Conservation (phyloP, 441 rosid genomes). For the Gossypium aridum region DNA sequence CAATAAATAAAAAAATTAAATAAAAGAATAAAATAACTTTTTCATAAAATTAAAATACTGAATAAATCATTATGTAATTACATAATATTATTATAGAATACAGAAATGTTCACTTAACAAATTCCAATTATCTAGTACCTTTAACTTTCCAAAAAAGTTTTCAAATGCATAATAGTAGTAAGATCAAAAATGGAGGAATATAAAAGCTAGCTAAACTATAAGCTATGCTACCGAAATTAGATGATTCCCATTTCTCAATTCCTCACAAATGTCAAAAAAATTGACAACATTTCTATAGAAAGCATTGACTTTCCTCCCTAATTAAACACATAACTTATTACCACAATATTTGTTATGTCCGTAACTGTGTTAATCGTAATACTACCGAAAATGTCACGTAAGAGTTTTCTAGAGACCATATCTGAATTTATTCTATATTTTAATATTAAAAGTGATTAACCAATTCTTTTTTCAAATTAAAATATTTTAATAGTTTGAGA, state of each 20-base stretch:
- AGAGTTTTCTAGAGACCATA: neutral
- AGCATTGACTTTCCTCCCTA: neutral
- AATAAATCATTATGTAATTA: too few relatives aligned
- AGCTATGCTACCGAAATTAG: neutral
- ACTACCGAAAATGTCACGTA: neutral
- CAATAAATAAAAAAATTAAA: too few relatives aligned
- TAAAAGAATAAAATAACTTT: too few relatives aligned
- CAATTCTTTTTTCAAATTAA: too few relatives aligned
- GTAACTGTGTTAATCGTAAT: neutral
- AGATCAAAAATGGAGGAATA: constrained; percentile 1
- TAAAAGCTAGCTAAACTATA: neutral
- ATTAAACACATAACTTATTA: too few relatives aligned
- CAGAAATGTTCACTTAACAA: neutral
- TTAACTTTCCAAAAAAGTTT: neutral
- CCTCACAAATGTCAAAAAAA: neutral
- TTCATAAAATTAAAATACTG: too few relatives aligned
- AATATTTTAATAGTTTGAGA: too few relatives aligned
- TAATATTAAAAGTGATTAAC: neutral
- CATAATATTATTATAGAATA: neutral
- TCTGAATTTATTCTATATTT: neutral
- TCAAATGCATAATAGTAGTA: neutral
- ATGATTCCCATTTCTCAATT: neutral
- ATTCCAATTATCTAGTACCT: neutral
- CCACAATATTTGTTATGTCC: neutral
- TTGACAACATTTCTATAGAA: neutral